phyloP scores from a whole-genome alignment of 2,329 filamentous ascomycete genomes.

The Cladosporium sp. region DNA sequence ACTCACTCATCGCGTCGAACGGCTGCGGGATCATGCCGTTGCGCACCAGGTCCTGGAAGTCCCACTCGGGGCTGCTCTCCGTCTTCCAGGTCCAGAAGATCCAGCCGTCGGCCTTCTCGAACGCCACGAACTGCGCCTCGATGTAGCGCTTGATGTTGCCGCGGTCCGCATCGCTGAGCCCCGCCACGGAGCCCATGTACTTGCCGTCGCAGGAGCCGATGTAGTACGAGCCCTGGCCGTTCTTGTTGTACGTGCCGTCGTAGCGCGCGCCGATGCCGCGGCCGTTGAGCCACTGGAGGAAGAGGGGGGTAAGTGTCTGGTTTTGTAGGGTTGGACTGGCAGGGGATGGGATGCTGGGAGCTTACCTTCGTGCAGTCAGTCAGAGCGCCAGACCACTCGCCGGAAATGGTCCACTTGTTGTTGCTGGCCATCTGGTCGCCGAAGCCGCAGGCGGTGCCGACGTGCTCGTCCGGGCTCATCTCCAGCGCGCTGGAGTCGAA shows the following conservation, averaged over 20 bases:
- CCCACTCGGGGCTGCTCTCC: slow-evolving; percentile 44
- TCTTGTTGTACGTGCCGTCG: slow-evolving; percentile 50
- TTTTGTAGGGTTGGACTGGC: no score
- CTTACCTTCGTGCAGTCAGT: slow-evolving; percentile 48
- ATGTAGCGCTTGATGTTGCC: slow-evolving; percentile 40
- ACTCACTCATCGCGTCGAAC: slow-evolving; percentile 19
- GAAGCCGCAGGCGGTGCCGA: slow-evolving; percentile 49
- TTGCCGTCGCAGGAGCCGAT: slow-evolving; percentile 52
- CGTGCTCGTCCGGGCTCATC: slow-evolving; percentile 42
- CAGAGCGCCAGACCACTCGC: slow-evolving; percentile 43
- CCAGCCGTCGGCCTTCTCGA: slow-evolving; percentile 43
- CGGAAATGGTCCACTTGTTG: slow-evolving; percentile 41
- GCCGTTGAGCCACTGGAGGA: slow-evolving; percentile 48
- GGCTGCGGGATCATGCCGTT: slow-evolving; percentile 32
- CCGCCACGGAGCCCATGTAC: slow-evolving; percentile 37
- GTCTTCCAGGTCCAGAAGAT: slow-evolving; percentile 49
- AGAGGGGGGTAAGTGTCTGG: no score
- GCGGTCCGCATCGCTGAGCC: slow-evolving; percentile 37
- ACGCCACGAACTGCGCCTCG: slow-evolving; percentile 43
- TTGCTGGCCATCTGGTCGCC: slow-evolving; percentile 33
- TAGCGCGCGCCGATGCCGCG: slow-evolving; percentile 55
- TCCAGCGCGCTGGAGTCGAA: slow-evolving; percentile 45
- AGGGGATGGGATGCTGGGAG: slow-evolving; percentile 32
- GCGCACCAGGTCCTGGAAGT: slow-evolving; percentile 39
- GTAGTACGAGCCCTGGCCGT: slow-evolving; percentile 38